These are phyloP conservation scores for Yarrowia divulgata DNA, from an alignment of 805 yeast species.

Conservation along the genomic window DNA sequence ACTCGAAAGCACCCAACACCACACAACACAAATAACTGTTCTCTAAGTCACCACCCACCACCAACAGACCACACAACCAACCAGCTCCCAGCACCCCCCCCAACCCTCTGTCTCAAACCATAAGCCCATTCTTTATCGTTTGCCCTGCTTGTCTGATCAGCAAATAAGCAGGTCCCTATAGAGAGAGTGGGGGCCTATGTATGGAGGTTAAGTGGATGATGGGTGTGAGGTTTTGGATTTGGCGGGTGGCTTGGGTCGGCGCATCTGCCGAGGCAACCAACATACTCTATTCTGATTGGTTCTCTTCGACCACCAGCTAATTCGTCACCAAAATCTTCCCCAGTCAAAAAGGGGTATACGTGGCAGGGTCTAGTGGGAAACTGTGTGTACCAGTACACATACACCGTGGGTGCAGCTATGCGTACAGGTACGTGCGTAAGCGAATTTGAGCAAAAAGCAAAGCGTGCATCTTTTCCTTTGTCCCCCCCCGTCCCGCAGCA, in stretches of 20 bases:
- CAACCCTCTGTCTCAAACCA: conserved; percentile 12
- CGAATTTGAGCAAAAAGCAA: conserved; percentile 14
- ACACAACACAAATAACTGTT: too few relatives aligned
- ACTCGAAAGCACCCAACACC: too few relatives aligned
- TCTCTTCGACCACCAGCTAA: too few relatives aligned
- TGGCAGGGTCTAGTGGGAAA: conserved; percentile 23
- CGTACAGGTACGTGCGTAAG: conserved; percentile 12
- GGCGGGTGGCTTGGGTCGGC: too few relatives aligned
- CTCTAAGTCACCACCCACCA: too few relatives aligned
- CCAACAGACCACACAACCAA: too few relatives aligned
- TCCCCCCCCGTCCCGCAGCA: too few relatives aligned
- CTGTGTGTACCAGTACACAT: too few relatives aligned
- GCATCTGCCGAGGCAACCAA: too few relatives aligned
- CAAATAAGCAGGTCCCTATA: conserved; percentile 36
- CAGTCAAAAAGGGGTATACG: not conserved
- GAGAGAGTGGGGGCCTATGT: not conserved
- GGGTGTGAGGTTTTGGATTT: not conserved
- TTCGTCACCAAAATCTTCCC: too few relatives aligned
- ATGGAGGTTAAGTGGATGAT: not conserved
- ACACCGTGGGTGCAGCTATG: conserved; percentile 4
- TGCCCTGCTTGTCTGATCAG: conserved; percentile 39
- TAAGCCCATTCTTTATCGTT: conserved; percentile 25
- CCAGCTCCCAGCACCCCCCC: not conserved
- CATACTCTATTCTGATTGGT: too few relatives aligned
- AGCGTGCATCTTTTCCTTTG: not conserved